These are phyloP conservation scores for Tylopilus sp. DNA, from an alignment of 768 basidiomycete genomes.

Conservation along the genomic window DNA sequence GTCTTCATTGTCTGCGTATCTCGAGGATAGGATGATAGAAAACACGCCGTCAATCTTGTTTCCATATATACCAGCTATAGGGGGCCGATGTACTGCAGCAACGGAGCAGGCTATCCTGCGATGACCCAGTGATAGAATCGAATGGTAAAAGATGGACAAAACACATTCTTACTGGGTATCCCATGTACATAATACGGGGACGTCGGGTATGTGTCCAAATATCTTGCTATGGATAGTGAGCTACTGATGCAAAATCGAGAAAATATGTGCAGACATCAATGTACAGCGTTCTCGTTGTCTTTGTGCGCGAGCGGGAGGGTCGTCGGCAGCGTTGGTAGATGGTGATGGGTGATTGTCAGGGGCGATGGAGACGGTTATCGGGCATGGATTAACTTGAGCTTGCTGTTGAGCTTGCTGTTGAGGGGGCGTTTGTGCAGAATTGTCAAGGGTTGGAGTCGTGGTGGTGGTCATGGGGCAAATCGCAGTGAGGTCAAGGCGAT, in stretches of 20 bases:
- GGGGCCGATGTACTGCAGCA: constrained; percentile 17
- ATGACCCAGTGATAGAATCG: not conserved
- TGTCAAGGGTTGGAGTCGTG: constrained; percentile 3
- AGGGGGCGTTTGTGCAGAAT: not conserved
- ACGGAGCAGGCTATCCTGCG: constrained; percentile 7
- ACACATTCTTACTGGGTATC: constrained; percentile 13
- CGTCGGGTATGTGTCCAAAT: constrained; percentile 25
- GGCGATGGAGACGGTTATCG: not conserved
- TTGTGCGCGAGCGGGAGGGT: not conserved
- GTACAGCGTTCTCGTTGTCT: not conserved
- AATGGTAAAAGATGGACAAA: not conserved
- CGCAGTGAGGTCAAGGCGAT: not conserved
- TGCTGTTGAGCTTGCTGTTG: constrained; percentile 1
- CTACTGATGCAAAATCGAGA: not conserved
- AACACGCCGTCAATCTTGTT: constrained; percentile 4
- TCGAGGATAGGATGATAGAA: constrained; percentile 20
- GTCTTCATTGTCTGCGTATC: constrained; percentile 25
- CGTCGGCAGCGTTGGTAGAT: not conserved
- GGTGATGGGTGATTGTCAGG: not conserved
- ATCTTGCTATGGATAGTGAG: constrained; percentile 10
- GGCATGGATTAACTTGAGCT: not conserved
- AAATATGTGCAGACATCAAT: not conserved
- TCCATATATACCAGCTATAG: constrained; percentile 21
- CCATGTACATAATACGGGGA: constrained; percentile 23
- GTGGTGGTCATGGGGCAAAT: constrained; percentile 16